Percentiles rank a stretch among this genome's conserved stretches.
phyloP scores from a whole-genome alignment of 2,329 filamentous ascomycete genomes.

The Fusarium sp. region DNA sequence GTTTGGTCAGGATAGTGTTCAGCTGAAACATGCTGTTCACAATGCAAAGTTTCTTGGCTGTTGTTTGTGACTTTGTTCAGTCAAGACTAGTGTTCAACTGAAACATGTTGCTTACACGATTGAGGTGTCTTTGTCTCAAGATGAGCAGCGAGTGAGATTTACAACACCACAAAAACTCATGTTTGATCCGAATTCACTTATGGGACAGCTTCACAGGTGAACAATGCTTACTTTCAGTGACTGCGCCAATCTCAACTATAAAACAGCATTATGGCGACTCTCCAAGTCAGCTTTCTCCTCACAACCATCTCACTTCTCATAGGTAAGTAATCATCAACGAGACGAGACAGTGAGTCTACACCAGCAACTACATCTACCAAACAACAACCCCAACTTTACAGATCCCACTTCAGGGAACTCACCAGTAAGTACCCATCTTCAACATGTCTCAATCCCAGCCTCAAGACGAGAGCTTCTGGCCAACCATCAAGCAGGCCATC shows the following conservation, averaged over 20 bases:
- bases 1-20: not conserved
- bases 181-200: not conserved
- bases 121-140: not conserved
- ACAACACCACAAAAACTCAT: no score
- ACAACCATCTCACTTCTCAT: not conserved
- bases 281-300: not conserved
- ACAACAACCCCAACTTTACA: not conserved
- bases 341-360: not conserved
- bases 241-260: not conserved
- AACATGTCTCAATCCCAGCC: not conserved
- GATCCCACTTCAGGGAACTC: not conserved
- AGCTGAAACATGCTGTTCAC: not conserved
- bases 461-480: slow-evolving; percentile 11
- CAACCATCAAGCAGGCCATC: slow-evolving; percentile 8
- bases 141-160: not conserved
- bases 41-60: not conserved
- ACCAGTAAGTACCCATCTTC: not conserved
- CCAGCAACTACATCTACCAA: not conserved
- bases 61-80: not conserved
- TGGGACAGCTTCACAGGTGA: not conserved
- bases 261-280: not conserved
- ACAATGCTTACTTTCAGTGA: not conserved
- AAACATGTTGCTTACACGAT: not conserved
- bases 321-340: not conserved
- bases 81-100: not conserved